Evolutionary conservation across 768 basidiomycete genomes (phyloP), one percentile per base, ranked within the genome.

Genomic region (Trametes coccinea): DNA sequence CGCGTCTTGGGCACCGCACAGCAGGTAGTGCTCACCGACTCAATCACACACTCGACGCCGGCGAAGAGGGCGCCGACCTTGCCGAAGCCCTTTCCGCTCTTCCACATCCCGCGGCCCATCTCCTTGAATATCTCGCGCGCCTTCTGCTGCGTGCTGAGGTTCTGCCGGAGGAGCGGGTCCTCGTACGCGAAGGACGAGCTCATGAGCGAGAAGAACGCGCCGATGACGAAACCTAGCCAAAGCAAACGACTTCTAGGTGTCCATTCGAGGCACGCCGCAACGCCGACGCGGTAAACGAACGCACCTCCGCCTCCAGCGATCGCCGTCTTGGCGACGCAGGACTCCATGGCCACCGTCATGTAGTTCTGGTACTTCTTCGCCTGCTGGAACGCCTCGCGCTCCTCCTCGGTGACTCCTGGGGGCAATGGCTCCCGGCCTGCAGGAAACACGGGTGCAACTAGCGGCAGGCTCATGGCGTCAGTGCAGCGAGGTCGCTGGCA

Each of bases 171-270:
- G 47, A 93, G 77, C 10, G 95, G 95, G 73, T 98, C 95, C 73
- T 98, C 96, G 72, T 97, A 96, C 37, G 90, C 89, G 72, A 98
- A 95, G 31, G 94, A 93, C 17, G 94, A 81, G 37, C 92, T 93
- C 96, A 98, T 98, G 61, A 98, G 82, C 1, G 94, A 93, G 78
- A 98, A 93, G 80, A 98, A 95, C 34, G 89, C 95, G 61, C 96
- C 96, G 45, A 97, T 83, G 10, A 84, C 95, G 67, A 98, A 87
- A 49, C 96, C 95, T 97, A 61, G 41, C 40, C 52, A 66, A 17
- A 37, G n/a, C 31, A 34, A 50, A 56, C 48, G 17, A 59, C 56
- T 59, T 68, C 66, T 62, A 67, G 59, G 56, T 59, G 43, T 59
- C 53, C 58, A 64, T 61, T 52, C 64, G 55, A 52, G 41, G 53